phyloP scores from a whole-genome alignment of 306 rosid genomes.

The Delonix regia region DNA sequence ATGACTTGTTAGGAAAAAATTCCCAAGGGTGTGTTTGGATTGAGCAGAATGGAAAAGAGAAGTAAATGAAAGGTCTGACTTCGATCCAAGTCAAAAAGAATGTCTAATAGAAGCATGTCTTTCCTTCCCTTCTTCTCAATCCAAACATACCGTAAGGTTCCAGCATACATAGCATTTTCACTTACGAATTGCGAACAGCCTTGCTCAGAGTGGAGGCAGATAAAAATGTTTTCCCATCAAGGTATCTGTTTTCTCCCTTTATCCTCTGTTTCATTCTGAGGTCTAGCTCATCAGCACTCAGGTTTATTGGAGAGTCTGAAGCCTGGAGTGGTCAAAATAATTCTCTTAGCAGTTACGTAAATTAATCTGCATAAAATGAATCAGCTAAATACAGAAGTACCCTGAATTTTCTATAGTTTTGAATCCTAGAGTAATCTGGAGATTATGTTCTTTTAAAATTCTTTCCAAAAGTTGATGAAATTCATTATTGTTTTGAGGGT shows the following conservation, averaged over 20 bases:
- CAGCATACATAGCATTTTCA: not conserved
- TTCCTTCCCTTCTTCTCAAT: not conserved
- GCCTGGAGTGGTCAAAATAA: constrained; percentile 43
- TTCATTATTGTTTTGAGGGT: not conserved
- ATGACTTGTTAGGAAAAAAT: no score
- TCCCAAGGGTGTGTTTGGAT: no score
- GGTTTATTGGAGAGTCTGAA: constrained; percentile 62
- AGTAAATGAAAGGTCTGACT: no score
- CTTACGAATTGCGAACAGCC: constrained; percentile 74
- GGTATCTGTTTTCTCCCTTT: constrained; percentile 69
- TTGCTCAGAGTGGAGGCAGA: constrained; percentile 78
- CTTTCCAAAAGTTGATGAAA: constrained; percentile 9
- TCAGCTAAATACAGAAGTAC: not conserved
- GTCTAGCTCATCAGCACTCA: constrained; percentile 66
- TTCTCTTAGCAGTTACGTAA: not conserved
- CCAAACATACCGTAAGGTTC: not conserved
- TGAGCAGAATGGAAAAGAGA: no score
- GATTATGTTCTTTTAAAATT: not conserved
- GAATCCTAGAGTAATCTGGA: not conserved
- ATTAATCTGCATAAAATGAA: not conserved
- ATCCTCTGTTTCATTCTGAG: constrained; percentile 63
- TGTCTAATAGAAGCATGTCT: no score
- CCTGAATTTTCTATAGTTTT: not conserved
- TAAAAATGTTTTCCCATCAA: constrained; percentile 72
- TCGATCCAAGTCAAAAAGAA: no score